Percentiles rank a stretch among this genome's conserved stretches.
phyloP scores from a whole-genome alignment of 2,329 filamentous ascomycete species.

The Hypoxylon rubiginosum region DNA sequence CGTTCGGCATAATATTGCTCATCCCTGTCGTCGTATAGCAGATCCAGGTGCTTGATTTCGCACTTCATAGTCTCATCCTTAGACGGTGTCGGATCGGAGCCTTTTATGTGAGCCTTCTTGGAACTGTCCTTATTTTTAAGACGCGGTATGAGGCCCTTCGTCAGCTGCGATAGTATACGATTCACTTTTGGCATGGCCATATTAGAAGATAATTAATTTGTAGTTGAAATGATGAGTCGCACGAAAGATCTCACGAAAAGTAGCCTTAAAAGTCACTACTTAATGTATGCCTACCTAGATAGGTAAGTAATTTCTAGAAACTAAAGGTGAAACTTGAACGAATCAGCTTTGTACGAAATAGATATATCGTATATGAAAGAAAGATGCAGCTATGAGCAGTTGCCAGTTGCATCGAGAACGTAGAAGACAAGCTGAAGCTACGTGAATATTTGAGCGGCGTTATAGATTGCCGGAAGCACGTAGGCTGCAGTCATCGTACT shows the following conservation, averaged over 20 bases:
- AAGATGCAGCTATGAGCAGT: not conserved
- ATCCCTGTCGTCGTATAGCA: slow-evolving; percentile 46
- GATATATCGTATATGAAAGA: not conserved
- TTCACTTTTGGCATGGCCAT: slow-evolving; percentile 12
- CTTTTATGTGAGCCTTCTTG: not conserved
- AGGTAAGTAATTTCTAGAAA: not conserved
- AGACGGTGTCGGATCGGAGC: not conserved
- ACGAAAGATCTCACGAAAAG: not conserved
- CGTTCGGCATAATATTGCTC: slow-evolving; percentile 49
- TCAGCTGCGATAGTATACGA: not conserved
- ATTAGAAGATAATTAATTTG: not conserved
- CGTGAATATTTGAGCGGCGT: slow-evolving; percentile 9
- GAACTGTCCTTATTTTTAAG: not conserved
- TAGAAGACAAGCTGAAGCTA: slow-evolving; percentile 9
- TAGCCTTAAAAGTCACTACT: not conserved
- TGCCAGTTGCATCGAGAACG: slow-evolving; percentile 1
- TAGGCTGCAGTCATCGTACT: slow-evolving; percentile 16
- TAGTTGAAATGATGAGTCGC: slow-evolving; percentile 4
- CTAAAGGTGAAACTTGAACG: not conserved
- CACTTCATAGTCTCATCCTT: slow-evolving; percentile 51
- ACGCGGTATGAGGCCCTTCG: slow-evolving; percentile 2
- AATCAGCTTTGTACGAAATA: not conserved
- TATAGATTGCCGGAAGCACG: slow-evolving; percentile 6
- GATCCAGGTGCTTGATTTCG: slow-evolving; percentile 49
- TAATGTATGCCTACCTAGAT: not conserved